Base-by-base conservation (phyloP, 371 early-diverging fungal species). In the Mucor plumbeus region DNA sequence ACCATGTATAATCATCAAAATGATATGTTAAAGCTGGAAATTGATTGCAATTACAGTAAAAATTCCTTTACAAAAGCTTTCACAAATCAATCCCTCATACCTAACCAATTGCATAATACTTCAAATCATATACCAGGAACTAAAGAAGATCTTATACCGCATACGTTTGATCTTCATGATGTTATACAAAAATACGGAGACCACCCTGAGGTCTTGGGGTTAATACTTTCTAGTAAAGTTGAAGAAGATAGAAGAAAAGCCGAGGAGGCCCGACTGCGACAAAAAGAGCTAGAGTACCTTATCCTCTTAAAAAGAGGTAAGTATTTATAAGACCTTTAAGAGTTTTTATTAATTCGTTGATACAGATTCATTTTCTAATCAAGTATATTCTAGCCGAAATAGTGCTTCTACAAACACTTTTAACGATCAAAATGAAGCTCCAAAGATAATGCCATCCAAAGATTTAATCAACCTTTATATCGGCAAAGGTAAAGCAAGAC, bases 221-320 rank as follows among this genome's bases (percentile, higher is more conserved):
- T 84, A 33, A 81, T 84, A 41, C 72, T 84, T 26, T 72, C 75
- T 26, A 79, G 78, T 57, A 84, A 84, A 69, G 74, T 83, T 14
- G 78, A 84, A 63, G 83, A 82, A 41, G 85, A 84, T 59, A 72
- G 80, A 35, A 78, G 85, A 15, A 76, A 68, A 70, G 71, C 83
- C 7, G 83, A 84, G 53, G 85, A 84, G 67, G 83, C 83, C 6
- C 74, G 75, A 62, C 67, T 82, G 56, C 74, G 74, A 55, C 74
- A 76, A 59, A 70, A 73, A 59, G 80, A 84, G 68, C 57, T 84
- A 21, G 80, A 81, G n/a, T 64, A 63, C 31, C 19, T 60, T 38
- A 13, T 70, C n/a, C 50, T 50, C 1, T 65, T 56, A 8, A 59
- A 59, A 36, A 17, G 53, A 69, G 53, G 64, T 43, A 59, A 41